Evolutionary conservation across 768 basidiomycete genomes (phyloP).

Genomic region (Kwoniella sp.): DNA sequence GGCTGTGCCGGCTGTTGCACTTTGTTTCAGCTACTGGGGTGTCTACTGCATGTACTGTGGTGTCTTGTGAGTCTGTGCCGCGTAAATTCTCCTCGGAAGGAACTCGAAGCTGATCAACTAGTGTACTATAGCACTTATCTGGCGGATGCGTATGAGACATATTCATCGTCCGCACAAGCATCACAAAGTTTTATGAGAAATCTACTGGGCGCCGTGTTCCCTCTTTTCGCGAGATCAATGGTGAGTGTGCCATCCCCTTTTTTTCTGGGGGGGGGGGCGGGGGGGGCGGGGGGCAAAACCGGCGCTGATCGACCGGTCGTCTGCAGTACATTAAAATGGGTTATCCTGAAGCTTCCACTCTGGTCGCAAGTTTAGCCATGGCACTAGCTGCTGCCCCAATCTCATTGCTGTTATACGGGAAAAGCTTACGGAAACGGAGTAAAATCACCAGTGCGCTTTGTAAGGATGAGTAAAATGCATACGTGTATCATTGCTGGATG

Average conservation of each 20-base stretch:
- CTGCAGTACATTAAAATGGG: constrained; percentile 35
- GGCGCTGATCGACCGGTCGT: background rate
- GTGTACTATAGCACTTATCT: constrained; percentile 37
- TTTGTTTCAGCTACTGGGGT: constrained; percentile 41
- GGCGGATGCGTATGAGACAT: constrained; percentile 53
- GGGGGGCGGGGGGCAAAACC: no score
- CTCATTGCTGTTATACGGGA: constrained; percentile 45
- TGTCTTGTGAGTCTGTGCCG: constrained; percentile 35
- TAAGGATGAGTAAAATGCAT: constrained; percentile 13
- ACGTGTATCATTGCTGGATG: background rate
- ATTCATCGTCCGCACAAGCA: constrained; percentile 51
- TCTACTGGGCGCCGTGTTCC: constrained; percentile 38
- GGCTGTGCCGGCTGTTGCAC: constrained; percentile 39
- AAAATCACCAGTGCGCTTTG: constrained; percentile 46
- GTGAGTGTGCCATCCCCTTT: constrained; percentile 20
- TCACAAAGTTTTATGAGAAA: constrained; percentile 46
- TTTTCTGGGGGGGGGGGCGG: no score
- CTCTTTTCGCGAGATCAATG: constrained; percentile 43
- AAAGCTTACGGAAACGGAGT: constrained; percentile 42
- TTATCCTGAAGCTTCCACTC: constrained; percentile 45
- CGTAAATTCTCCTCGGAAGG: background rate
- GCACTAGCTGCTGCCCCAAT: constrained; percentile 40
- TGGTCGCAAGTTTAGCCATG: constrained; percentile 46
- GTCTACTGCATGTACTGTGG: constrained; percentile 51
- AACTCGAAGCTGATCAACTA: background rate